Percentiles rank a stretch among this genome's conserved stretches.
Conservation (phyloP, 164 flowering plant species). For the Hamamelis virginiana region DNA sequence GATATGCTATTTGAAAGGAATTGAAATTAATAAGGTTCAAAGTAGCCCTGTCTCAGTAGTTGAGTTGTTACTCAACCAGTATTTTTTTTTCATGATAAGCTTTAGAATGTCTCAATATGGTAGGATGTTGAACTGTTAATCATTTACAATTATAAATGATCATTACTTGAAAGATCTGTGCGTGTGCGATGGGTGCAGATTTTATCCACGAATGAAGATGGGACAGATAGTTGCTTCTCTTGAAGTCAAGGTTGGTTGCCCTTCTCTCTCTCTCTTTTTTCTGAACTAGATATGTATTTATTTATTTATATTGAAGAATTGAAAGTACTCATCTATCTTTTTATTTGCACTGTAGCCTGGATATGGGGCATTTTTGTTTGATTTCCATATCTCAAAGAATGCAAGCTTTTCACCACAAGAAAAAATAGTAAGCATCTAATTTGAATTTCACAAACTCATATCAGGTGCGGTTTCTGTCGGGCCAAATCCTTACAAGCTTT, state of each 20-base stretch:
- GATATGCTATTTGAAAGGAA: too few species aligned
- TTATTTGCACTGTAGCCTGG: constrained; percentile 51
- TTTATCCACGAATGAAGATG: constrained; percentile 62
- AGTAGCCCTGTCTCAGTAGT: too few species aligned
- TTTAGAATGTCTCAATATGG: background rate
- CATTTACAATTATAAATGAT: too few species aligned
- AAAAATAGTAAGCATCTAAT: constrained; percentile 52
- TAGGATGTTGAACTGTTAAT: background rate
- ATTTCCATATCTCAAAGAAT: constrained; percentile 54
- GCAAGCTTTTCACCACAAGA: constrained; percentile 31
- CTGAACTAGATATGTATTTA: background rate
- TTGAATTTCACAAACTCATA: background rate
- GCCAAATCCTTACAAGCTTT: background rate
- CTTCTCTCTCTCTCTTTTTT: background rate
- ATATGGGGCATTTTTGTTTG: constrained; percentile 45
- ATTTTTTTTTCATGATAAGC: background rate
- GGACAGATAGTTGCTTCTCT: constrained; percentile 55
- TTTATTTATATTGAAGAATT: background rate
- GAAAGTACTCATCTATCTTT: background rate
- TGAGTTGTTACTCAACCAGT: too few species aligned
- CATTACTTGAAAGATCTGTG: background rate
- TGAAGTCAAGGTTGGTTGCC: constrained; percentile 66
- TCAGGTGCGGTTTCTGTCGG: background rate
- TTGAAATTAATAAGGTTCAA: too few species aligned
- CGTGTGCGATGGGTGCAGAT: constrained; percentile 61